Percentiles rank a stretch among this genome's conserved stretches.
phyloP scores from a whole-genome alignment of 495 filamentous ascomycete genomes.

The Letharia lupina region DNA sequence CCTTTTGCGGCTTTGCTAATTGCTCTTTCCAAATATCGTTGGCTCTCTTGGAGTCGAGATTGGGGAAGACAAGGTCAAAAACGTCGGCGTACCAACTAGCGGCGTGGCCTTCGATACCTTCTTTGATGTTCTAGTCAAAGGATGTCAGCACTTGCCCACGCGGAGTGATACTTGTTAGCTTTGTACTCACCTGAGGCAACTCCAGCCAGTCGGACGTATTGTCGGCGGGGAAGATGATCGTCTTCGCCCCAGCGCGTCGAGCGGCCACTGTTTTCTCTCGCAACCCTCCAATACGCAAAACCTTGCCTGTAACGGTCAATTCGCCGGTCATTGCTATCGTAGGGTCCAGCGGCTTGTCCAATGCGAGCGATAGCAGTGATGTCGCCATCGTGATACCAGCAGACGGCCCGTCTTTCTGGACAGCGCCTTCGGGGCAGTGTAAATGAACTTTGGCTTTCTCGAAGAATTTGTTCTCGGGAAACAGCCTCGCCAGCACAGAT shows the following conservation, averaged over 20 bases:
- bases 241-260: slow-evolving; percentile 84
- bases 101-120: slow-evolving; percentile 82
- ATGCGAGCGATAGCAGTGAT: slow-evolving; percentile 71
- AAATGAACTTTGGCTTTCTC: slow-evolving; percentile 93
- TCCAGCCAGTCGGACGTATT: slow-evolving; percentile 97
- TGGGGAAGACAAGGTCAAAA: slow-evolving; percentile 81
- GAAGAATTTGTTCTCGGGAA: slow-evolving; percentile 87
- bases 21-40: slow-evolving; percentile 67
- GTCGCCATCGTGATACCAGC: slow-evolving; percentile 98
- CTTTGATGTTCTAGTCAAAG: slow-evolving; percentile 78
- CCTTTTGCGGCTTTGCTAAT: slow-evolving; percentile 49
- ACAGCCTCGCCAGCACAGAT: slow-evolving; percentile 71
- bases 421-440: slow-evolving; percentile 94
- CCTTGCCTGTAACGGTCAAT: slow-evolving; percentile 94
- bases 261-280: slow-evolving; percentile 99
- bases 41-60: slow-evolving; percentile 64
- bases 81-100: slow-evolving; percentile 92
- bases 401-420: slow-evolving; percentile 90
- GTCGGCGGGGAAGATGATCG: slow-evolving; percentile 89
- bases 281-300: slow-evolving; percentile 89
- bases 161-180: slow-evolving; percentile 5
- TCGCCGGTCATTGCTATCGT: slow-evolving; percentile 98
- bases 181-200: slow-evolving; percentile 75
- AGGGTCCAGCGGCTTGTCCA: slow-evolving; percentile 69
- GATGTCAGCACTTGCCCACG: slow-evolving; percentile 30